Evolutionary conservation across 129 eudicot genomes (phyloP).

Genomic region (Tagetes patula): DNA sequence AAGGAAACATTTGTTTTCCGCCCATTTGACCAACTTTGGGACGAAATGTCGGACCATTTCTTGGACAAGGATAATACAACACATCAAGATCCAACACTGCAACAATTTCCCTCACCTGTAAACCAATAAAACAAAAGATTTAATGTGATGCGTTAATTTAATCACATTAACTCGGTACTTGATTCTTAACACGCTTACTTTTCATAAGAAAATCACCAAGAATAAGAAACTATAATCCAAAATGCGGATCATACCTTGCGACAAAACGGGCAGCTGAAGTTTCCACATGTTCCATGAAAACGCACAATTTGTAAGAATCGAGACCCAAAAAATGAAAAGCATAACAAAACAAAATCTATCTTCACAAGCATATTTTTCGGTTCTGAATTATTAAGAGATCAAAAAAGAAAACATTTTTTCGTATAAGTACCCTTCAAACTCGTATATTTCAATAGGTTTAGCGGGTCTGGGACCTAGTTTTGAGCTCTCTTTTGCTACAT

Average conservation of each 20-base stretch:
- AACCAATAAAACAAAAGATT: slow-evolving; percentile 10
- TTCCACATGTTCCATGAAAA: slow-evolving; percentile 37
- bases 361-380: neutral
- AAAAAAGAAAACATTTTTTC: neutral
- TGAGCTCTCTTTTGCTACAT: slow-evolving; percentile 66
- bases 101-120: slow-evolving; percentile 92
- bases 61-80: slow-evolving; percentile 90
- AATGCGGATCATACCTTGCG: slow-evolving; percentile 59
- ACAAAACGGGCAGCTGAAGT: slow-evolving; percentile 93
- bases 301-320: slow-evolving; percentile 19
- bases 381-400: neutral
- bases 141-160: neutral
- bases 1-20: slow-evolving; percentile 89
- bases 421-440: slow-evolving; percentile 73
- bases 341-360: neutral
- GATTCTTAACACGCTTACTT: neutral
- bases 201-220: neutral
- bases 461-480: slow-evolving; percentile 91
- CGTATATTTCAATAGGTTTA: slow-evolving; percentile 89
- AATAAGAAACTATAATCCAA: slow-evolving; percentile 1
- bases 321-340: slow-evolving; percentile 1
- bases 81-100: slow-evolving; percentile 93
- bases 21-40: slow-evolving; percentile 86
- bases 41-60: slow-evolving; percentile 94
- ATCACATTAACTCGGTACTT: neutral